Base-by-base conservation (phyloP, 1,284 basidiomycete species). In the Phellopilus nigrolimitatus region DNA sequence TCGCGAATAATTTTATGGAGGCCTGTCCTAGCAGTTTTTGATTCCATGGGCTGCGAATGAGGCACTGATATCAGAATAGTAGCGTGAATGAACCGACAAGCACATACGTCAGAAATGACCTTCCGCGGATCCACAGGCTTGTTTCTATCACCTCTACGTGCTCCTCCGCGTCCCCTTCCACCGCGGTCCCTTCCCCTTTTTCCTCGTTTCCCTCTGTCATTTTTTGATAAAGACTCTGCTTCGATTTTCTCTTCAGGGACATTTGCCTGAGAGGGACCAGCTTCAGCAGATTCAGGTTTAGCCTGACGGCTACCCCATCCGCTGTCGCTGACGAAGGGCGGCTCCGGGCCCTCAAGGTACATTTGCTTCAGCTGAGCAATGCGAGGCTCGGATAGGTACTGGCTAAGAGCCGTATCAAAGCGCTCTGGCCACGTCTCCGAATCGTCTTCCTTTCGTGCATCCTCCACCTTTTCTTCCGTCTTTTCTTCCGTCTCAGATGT, bases 1-100 rank as follows among this genome's bases (percentile, higher is more conserved):
- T 87, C 82, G 42, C 97, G 82, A 34, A 99, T 73, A 9, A 76
- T 70, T 65, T 89, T 78, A 66, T 99, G 95, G 51, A 97, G 77
- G 4, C 79, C 79, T 1, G 91, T 91, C 24, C 95, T 80, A 7
- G 79, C 80, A 24, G 81, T 77, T 68, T 98, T 98, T 19, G 83
- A 85, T 21, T 75, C 66, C 38, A 99, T 91, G 7, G 88, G 82
- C 88, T 95, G 66, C 7, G 28, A 25, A 37, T 50, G 21, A 47
- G 25, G 58, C 57, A 44, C 57, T 49, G 47, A n/a, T 41, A 56
- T 44, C 51, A 58, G 31, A 34, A 51, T 44, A 40, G 40, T 37
- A 38, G 37, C 40, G 45, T 43, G 42, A 58, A 63, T 55, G 60
- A 54, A 59, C 47, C 51, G n/a, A n/a, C n/a, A n/a, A 51, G 59